Evolutionary conservation across 495 filamentous ascomycete species (phyloP), one percentile per base, ranked within the genome.

Genomic region (Niebla homalea): DNA sequence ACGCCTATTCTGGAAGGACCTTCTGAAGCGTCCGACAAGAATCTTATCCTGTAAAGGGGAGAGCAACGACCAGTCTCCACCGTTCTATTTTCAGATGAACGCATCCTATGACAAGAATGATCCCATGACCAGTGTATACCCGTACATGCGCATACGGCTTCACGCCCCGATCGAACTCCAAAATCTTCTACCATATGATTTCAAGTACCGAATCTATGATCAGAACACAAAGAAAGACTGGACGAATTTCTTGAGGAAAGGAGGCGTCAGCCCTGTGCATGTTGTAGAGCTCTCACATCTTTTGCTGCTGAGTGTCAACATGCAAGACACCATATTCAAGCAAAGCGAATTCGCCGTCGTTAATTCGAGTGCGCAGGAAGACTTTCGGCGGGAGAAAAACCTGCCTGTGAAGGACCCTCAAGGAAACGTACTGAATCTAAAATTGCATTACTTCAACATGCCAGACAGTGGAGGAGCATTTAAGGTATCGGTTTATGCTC

Each of bases 181-280:
- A 61, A 98, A 98, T 60, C 71, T 98, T 22, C 72, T 98, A 22
- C 92, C 92, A 0, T 96, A 84, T 59, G 93, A 97, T 67, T 98
- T 98, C 82, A 97, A 97, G 64, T 97, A 97, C 62, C 78, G 89
- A 48, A 96, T 98, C 20, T 96, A 96, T 60, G 92, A 98, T 68
- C 94, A 89, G 70, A 92, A 93, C 63, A 96, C 88, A 0, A 89
- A 85, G 69, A 92, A 93, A 62, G 90, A 98, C 64, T 98, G 93
- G 92, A 90, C 89, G 0, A 98, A 98, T 61, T 98, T 98, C 70
- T 66, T 98, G 19, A 76, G 92, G 46, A 97, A 94, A 64, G 92
- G 92, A 10, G 92, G 92, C 19, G 82, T 95, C 42, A 97, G 92
- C 63, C 92, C 92, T 1, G 89, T 97, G 2, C 92, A 98, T 67